Evolutionary conservation across 768 basidiomycete species (phyloP), one percentile per base, ranked within the genome.

Genomic region (Naganishia antarctica): DNA sequence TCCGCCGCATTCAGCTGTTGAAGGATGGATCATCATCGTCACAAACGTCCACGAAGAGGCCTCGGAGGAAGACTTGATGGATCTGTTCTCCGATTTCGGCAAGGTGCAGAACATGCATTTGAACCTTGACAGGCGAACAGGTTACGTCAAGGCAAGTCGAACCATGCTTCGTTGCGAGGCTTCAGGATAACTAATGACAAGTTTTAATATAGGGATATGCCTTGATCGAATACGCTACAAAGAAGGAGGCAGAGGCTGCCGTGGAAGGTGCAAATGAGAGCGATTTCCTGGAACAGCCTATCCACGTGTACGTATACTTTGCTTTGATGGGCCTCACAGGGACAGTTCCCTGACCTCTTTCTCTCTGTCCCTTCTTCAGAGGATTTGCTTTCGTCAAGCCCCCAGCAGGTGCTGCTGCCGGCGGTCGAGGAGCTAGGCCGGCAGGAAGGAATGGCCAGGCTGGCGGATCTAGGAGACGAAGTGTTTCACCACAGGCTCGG

Each of bases 31-130:
- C 62, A 90, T 99, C 47, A 82, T 98, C 60, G 91, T 94, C 57
- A 96, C 91, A 37, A 89, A 89, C 69, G 90, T 99, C 7, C 94
- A 99, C 74, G 96, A 98, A 78, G 96, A 99, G 76, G 89, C 96
- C 6, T 93, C 91, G 0, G 96, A 99, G 74, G 96, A 99, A 74
- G 96, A 99, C 70, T 83, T 99, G 15, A 87, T 85, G 46, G 96
- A 99, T 81, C 90, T 92, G 74, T 99, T 99, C 77, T 87, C 86
- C 40, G 96, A 98, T 69, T 98, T 84, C 72, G 96, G 96, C 60
- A 91, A 96, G 77, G 92, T 99, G 68, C 94, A 96, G 82, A 98
- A 98, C 79, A 80, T 97, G 51, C 93, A 97, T 78, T 84, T 99
- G 73, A 97, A 97, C 76, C 82, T 99, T 62, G 96, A 99, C 80